Evolutionary conservation across 208 protist species (phyloP), one percentile per base, ranked within the genome.

Genomic region (Zelonia costaricensis): DNA sequence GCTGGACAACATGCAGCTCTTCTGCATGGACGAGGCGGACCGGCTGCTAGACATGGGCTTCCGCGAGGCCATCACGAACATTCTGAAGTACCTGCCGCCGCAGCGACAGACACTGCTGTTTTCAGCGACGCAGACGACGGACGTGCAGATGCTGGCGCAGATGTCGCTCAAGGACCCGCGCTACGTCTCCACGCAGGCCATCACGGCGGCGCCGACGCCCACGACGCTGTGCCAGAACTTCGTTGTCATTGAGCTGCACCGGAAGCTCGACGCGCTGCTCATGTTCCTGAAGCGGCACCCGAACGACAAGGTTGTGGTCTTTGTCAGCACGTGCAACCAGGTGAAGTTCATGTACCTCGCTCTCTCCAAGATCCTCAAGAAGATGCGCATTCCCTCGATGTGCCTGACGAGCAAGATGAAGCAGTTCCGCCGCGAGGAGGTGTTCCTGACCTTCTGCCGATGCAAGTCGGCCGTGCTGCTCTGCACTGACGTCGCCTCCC

Each of bases 1-100:
- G 52, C 76, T 85, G 35, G 75, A 88, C 52, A 98, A 98, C 80
- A 57, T 99, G 63, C 86, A 97, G 71, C 71, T 99, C 38, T 80
- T 99, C n/a, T 96, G 99, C 44, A 88, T 99, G 61, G 99, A 99
- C 73, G 99, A 99, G 78, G 98, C 98, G 15, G 98, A 99, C 71
- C 70, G 97, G 3, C 89, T 99, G 55, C 84, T 99, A 2, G 98
- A 99, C 80, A 84, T 99, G 69, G 98, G 98, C 44, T 99, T 99
- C 61, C 72, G 76, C 27, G 86, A 98, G 43, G 78, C 87, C 10
- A 47, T 99, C 22, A 95, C 91, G 25, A 76, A 84, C 48, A 99
- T 99, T 61, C 33, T 99, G 5, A 59, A 80, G 4, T 90, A 95
- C 63, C 74, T 99, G 9, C 86, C 85, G 2, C 58, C 65, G 18